Percentiles rank a stretch among this genome's conserved stretches.
Evolutionary conservation across 129 eudicot species (phyloP).

Genomic region (Calendula officinalis): DNA sequence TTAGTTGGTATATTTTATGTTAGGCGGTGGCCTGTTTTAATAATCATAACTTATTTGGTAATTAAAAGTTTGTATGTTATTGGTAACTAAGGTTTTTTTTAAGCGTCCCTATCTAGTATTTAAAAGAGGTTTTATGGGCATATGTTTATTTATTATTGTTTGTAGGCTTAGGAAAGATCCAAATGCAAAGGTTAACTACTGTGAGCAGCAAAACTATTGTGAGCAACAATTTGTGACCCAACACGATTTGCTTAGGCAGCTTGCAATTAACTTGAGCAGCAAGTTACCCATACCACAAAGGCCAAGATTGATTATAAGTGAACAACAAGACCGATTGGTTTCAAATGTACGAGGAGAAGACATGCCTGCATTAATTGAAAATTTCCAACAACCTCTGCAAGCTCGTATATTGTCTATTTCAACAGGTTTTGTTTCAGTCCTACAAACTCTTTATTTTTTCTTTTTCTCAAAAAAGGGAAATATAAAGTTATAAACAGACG

Average conservation of each 20-base stretch:
- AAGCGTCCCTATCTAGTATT: too few relatives aligned
- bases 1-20: too few relatives aligned
- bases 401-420: constrained; percentile 46
- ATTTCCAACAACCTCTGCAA: constrained; percentile 19
- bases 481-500: background rate
- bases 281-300: constrained; percentile 32
- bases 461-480: too few relatives aligned
- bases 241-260: constrained; percentile 57
- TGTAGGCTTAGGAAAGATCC: constrained; percentile 15
- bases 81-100: too few relatives aligned
- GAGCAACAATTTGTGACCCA: constrained; percentile 41
- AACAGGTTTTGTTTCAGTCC: constrained; percentile 34
- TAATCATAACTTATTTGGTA: too few relatives aligned
- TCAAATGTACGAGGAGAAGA: constrained; percentile 30
- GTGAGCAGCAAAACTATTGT: constrained; percentile 39
- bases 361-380: constrained; percentile 3
- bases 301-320: constrained; percentile 34
- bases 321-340: constrained; percentile 18
- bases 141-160: background rate
- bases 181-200: constrained; percentile 8
- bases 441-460: background rate
- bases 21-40: too few relatives aligned
- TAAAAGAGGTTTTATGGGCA: background rate
- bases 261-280: constrained; percentile 41
- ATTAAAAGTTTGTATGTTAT: too few relatives aligned